phyloP scores from a whole-genome alignment of 2,329 filamentous ascomycete genomes.

The Paraphaeosphaeria minitans region DNA sequence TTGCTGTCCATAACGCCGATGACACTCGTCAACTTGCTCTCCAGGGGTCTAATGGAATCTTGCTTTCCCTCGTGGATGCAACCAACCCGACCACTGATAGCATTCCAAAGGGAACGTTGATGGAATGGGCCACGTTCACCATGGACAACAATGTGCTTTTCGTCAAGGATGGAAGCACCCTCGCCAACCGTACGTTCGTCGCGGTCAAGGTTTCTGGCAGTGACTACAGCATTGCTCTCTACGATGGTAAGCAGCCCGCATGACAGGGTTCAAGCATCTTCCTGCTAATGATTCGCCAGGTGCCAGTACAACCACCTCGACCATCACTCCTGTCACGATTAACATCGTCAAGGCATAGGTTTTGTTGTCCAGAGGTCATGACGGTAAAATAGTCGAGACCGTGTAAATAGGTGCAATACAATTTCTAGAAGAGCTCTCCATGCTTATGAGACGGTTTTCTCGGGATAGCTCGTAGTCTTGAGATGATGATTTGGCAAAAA shows the following conservation, averaged over 20 bases:
- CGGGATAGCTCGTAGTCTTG: neutral
- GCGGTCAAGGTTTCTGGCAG: constrained; percentile 21
- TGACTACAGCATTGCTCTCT: constrained; percentile 28
- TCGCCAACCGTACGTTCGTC: constrained; percentile 33
- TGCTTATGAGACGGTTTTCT: too few species aligned
- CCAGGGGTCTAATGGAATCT: constrained; percentile 24
- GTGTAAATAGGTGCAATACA: neutral
- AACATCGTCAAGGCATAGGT: constrained; percentile 22
- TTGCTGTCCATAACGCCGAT: constrained; percentile 31
- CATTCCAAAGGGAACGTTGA: constrained; percentile 32
- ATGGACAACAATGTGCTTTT: constrained; percentile 31
- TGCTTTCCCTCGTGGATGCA: constrained; percentile 33
- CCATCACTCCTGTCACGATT: constrained; percentile 27
- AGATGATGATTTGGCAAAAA: neutral
- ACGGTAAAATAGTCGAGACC: neutral
- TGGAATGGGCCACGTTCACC: constrained; percentile 40
- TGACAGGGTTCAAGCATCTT: neutral
- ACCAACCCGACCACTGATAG: constrained; percentile 24
- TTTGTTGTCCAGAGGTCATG: neutral
- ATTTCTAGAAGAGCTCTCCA: neutral
- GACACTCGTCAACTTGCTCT: constrained; percentile 38
- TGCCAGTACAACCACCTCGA: constrained; percentile 22
- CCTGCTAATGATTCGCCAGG: constrained; percentile 21
- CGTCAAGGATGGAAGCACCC: constrained; percentile 34
- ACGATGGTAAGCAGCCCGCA: constrained; percentile 29